phyloP scores from a whole-genome alignment of 768 basidiomycete species.

The Mycena venus region DNA sequence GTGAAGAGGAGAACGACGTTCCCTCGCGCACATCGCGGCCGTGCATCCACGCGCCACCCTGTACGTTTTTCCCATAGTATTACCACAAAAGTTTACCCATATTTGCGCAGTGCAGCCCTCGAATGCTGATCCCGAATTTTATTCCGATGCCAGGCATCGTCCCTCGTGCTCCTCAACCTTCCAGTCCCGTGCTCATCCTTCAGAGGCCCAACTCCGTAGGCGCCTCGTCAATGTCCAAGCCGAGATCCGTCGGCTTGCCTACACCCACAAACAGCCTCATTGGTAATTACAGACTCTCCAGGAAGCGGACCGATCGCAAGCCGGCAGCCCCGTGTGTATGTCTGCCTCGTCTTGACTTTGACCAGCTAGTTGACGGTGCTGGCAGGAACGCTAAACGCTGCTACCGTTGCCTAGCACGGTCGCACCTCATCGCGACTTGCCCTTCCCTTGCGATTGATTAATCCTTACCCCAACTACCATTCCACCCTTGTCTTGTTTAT shows the following conservation, averaged over 20 bases:
- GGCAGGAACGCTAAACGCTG: background rate
- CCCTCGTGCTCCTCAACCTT: background rate
- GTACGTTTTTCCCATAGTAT: no score
- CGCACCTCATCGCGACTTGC: background rate
- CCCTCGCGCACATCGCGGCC: no score
- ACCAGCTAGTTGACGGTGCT: no score
- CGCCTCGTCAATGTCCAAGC: background rate
- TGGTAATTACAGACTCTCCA: background rate
- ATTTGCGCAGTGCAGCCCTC: no score
- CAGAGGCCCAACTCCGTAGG: background rate
- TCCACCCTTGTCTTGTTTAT: no score
- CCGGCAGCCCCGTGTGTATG: background rate
- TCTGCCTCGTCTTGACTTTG: background rate
- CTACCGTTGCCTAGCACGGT: background rate
- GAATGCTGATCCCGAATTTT: no score
- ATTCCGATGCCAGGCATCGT: no score
- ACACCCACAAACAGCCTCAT: background rate
- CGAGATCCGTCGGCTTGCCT: background rate
- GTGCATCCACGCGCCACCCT: no score
- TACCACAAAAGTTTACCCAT: no score
- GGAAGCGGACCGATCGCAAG: background rate
- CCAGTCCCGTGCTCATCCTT: background rate
- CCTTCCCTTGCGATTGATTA: background rate
- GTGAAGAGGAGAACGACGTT: no score
- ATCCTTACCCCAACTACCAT: no score